Percentiles rank a stretch among this genome's conserved stretches.
phyloP scores from a whole-genome alignment of 768 basidiomycete species.

The Brasilioporus rufonigricans region DNA sequence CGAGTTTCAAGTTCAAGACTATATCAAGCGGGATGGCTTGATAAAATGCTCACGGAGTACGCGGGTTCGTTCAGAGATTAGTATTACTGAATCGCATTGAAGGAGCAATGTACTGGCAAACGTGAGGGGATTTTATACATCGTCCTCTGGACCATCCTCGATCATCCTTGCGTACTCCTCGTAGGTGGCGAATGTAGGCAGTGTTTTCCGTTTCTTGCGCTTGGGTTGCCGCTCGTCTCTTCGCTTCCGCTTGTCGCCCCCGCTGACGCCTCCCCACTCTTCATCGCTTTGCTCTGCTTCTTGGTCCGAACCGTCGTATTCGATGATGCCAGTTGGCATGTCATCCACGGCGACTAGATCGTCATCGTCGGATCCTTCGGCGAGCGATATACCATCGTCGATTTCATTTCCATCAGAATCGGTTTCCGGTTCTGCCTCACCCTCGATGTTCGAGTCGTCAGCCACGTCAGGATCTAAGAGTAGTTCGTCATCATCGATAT shows the following conservation, averaged over 20 bases:
- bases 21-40: background rate
- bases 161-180: constrained; percentile 86
- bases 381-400: constrained; percentile 51
- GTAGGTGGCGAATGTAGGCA: constrained; percentile 84
- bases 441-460: constrained; percentile 34
- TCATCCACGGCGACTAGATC: constrained; percentile 60
- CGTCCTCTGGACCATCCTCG: constrained; percentile 49
- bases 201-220: constrained; percentile 62
- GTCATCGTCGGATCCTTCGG: constrained; percentile 69
- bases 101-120: background rate
- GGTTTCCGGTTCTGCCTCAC: constrained; percentile 23
- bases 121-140: constrained; percentile 14
- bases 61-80: background rate
- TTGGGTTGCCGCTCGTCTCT: constrained; percentile 42
- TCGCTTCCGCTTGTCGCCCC: constrained; percentile 54
- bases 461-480: constrained; percentile 27
- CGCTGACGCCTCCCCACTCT: constrained; percentile 38
- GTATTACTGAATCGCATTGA: background rate
- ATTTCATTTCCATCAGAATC: constrained; percentile 35
- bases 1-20: too few relatives aligned
- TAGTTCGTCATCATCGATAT: constrained; percentile 30
- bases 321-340: constrained; percentile 54
- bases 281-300: constrained; percentile 18
- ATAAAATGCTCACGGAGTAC: constrained; percentile 7
- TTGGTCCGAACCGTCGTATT: constrained; percentile 55